A percentile compares a stretch with the other conserved stretches of the same genome.
These are phyloP conservation scores for Pseudofabraea citricarpa DNA, from an alignment of 2,329 filamentous ascomycete genomes.

Conservation along the genomic window DNA sequence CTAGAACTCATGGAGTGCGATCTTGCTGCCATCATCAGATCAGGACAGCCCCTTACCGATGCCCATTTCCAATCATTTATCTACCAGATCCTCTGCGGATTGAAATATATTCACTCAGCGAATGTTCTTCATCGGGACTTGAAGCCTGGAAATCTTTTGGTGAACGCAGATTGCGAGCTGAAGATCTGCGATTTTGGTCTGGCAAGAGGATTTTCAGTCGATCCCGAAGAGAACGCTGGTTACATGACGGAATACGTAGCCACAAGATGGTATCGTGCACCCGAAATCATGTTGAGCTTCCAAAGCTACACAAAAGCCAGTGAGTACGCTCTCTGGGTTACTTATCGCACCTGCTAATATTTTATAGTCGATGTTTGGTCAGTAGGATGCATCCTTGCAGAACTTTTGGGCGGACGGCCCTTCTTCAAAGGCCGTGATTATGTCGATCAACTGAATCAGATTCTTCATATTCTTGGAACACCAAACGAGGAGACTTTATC, in stretches of 20 bases:
- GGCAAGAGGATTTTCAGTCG: slow-evolving; percentile 92
- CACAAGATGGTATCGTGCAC: slow-evolving; percentile 96
- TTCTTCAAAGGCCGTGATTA: slow-evolving; percentile 99
- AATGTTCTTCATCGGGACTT: slow-evolving; percentile 96
- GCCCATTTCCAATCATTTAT: slow-evolving; percentile 99
- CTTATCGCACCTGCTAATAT: slow-evolving; percentile 10
- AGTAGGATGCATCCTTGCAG: slow-evolving; percentile 94
- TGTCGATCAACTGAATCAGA: slow-evolving; percentile 98
- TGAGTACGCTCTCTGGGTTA: slow-evolving; percentile 48
- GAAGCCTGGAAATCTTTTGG: slow-evolving; percentile 93
- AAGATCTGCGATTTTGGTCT: slow-evolving; percentile 99
- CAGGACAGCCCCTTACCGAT: slow-evolving; percentile 93
- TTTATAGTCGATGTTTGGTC: slow-evolving; percentile 99
- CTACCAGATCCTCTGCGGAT: slow-evolving; percentile 97
- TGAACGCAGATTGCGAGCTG: slow-evolving; percentile 98
- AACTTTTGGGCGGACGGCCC: slow-evolving; percentile 89
- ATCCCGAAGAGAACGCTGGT: slow-evolving; percentile 95
- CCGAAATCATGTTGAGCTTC: slow-evolving; percentile 99
- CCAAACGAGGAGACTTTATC: slow-evolving; percentile 92
- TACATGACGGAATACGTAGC: slow-evolving; percentile 99
- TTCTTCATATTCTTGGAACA: slow-evolving; percentile 94
- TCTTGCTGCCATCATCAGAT: slow-evolving; percentile 94
- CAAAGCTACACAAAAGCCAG: slow-evolving; percentile 99
- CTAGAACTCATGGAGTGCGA: slow-evolving; percentile 99
- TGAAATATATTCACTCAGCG: slow-evolving; percentile 99